Evolutionary conservation across 2,329 filamentous ascomycete genomes (phyloP).

Genomic region (Exserohilum turcica): DNA sequence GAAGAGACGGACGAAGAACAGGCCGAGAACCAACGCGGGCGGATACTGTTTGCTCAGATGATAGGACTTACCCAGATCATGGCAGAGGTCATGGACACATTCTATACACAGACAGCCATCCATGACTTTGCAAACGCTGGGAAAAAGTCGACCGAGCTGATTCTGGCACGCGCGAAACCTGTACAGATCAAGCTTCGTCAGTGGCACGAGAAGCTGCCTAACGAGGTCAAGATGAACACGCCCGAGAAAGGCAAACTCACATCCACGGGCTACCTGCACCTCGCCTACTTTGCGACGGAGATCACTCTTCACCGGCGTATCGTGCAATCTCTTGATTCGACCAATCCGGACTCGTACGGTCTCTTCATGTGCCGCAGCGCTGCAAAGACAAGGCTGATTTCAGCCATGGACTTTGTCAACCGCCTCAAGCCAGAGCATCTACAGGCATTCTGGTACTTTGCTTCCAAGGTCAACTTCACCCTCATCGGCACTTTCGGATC

Average conservation of each 20-base stretch:
- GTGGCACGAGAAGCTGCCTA: constrained; percentile 75
- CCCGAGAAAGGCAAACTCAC: constrained; percentile 50
- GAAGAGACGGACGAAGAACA: constrained; percentile 61
- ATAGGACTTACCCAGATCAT: constrained; percentile 76
- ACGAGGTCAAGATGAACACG: constrained; percentile 67
- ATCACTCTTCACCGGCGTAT: constrained; percentile 92
- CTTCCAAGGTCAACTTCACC: constrained; percentile 88
- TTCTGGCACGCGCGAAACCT: constrained; percentile 76
- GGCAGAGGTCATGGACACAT: constrained; percentile 79
- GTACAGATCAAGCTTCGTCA: constrained; percentile 83
- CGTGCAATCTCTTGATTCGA: constrained; percentile 72
- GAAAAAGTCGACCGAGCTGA: constrained; percentile 71
- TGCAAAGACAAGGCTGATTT: constrained; percentile 91
- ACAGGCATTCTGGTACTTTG: constrained; percentile 91
- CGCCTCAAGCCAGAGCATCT: constrained; percentile 84
- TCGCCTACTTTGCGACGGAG: constrained; percentile 92
- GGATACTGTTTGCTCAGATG: constrained; percentile 75
- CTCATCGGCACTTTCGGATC: constrained; percentile 93
- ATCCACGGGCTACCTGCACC: constrained; percentile 71
- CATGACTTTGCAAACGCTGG: constrained; percentile 70
- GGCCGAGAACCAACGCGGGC: constrained; percentile 67
- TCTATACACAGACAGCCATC: constrained; percentile 80
- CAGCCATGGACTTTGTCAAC: constrained; percentile 97
- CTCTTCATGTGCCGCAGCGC: constrained; percentile 91
- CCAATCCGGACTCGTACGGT: constrained; percentile 73